Conservation (phyloP, 805 yeast genomes). For the Candida parachauliodes region DNA sequence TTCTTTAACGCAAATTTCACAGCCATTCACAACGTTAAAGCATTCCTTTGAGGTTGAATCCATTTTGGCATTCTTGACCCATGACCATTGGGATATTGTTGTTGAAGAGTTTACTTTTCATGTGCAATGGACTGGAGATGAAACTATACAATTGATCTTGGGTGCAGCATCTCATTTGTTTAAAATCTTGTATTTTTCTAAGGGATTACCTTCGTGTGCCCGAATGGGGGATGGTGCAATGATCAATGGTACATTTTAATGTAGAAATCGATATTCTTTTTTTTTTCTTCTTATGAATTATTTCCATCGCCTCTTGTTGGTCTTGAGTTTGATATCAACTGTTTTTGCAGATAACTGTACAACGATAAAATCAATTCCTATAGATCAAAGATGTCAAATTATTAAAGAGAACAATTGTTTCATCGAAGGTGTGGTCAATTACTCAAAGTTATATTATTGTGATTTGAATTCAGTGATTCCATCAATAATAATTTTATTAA, state of each 20-base stretch:
- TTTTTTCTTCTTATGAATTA: neutral
- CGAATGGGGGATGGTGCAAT: slow-evolving; percentile 69
- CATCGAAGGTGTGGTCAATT: slow-evolving; percentile 34
- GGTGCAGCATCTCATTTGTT: slow-evolving; percentile 68
- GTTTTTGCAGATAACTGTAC: slow-evolving; percentile 3
- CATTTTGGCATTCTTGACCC: slow-evolving; percentile 63
- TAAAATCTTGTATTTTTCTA: slow-evolving; percentile 44
- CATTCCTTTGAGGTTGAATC: slow-evolving; percentile 70
- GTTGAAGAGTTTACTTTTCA: slow-evolving; percentile 31
- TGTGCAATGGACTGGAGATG: slow-evolving; percentile 56
- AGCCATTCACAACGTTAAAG: slow-evolving; percentile 59
- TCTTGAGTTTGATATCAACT: neutral
- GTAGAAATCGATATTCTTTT: neutral
- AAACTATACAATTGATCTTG: slow-evolving; percentile 54
- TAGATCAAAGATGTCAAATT: slow-evolving; percentile 34
- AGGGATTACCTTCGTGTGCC: slow-evolving; percentile 75
- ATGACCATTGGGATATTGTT: slow-evolving; percentile 62
- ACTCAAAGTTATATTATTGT: slow-evolving; percentile 34
- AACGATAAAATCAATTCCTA: slow-evolving; percentile 2
- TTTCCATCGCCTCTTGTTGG: neutral
- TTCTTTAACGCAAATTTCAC: slow-evolving; percentile 57
- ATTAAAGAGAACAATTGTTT: slow-evolving; percentile 31
- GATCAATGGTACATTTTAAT: slow-evolving; percentile 51
- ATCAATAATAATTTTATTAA: slow-evolving; percentile 22
- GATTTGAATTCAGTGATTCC: slow-evolving; percentile 15